A percentile compares a stretch with the other conserved stretches of the same genome.
These are phyloP conservation scores for Moniliophthora roreri DNA, from an alignment of 1,284 basidiomycete genomes.

Conservation along the genomic window DNA sequence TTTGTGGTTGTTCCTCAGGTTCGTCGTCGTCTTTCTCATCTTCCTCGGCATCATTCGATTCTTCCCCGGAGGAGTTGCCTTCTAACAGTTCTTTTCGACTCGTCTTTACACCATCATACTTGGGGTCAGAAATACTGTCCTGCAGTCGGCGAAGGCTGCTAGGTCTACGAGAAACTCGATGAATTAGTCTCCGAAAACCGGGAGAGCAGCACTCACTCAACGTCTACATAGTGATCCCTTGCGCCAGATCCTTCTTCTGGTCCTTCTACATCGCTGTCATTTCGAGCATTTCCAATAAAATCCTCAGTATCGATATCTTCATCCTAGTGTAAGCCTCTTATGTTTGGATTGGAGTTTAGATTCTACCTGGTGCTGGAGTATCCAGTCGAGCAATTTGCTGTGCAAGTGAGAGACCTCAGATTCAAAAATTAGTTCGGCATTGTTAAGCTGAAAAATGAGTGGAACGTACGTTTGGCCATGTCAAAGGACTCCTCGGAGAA, in stretches of 20 bases:
- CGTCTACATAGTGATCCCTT: slow-evolving; percentile 80
- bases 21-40: slow-evolving; percentile 32
- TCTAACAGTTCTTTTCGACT: slow-evolving; percentile 62
- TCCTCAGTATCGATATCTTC: slow-evolving; percentile 82
- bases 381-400: slow-evolving; percentile 82
- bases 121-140: slow-evolving; percentile 64
- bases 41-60: slow-evolving; percentile 32
- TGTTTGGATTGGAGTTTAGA: slow-evolving; percentile 19
- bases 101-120: slow-evolving; percentile 71
- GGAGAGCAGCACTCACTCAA: slow-evolving; percentile 56
- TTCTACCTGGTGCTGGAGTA: slow-evolving; percentile 68
- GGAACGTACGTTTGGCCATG: not conserved
- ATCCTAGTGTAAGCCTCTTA: slow-evolving; percentile 13
- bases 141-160: slow-evolving; percentile 68
- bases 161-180: slow-evolving; percentile 42
- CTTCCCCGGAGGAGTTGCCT: slow-evolving; percentile 33
- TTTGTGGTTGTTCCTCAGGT: slow-evolving; percentile 13
- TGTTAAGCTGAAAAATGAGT: not conserved
- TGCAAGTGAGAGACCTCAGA: slow-evolving; percentile 70
- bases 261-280: slow-evolving; percentile 27
- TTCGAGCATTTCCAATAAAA: slow-evolving; percentile 35
- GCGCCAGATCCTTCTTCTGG: slow-evolving; percentile 35
- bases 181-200: slow-evolving; percentile 1
- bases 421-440: not conserved
- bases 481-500: not conserved